These are phyloP conservation scores for Penicillium antarcticum DNA, from an alignment of 495 filamentous ascomycete species.

Conservation along the genomic window DNA sequence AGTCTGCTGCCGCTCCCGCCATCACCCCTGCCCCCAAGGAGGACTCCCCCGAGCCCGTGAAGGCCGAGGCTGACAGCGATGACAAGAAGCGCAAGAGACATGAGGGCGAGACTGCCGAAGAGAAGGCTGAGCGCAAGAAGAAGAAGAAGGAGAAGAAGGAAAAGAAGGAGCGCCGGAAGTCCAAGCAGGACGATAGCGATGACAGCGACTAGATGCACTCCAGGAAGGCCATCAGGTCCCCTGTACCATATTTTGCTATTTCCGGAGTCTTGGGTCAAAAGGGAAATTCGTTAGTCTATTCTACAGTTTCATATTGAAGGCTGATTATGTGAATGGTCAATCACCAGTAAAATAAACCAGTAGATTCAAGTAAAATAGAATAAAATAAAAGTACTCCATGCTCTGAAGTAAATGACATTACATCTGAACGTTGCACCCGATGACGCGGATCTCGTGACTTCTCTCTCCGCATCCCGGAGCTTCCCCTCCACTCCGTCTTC, in stretches of 20 bases:
- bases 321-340: not conserved
- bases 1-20: constrained; percentile 38
- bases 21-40: constrained; percentile 36
- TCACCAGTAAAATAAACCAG: no score
- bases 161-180: constrained; percentile 67
- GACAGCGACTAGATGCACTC: constrained; percentile 50
- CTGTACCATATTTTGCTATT: constrained; percentile 43
- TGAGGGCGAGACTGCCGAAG: constrained; percentile 74
- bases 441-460: constrained; percentile 12
- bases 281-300: constrained; percentile 31
- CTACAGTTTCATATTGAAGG: constrained; percentile 11
- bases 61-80: constrained; percentile 39
- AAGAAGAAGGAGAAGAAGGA: constrained; percentile 73
- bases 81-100: constrained; percentile 81
- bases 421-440: no score
- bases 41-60: constrained; percentile 22
- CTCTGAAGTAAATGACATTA: no score
- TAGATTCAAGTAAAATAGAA: no score
- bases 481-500: constrained; percentile 15
- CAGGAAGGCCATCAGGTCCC: constrained; percentile 33
- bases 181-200: constrained; percentile 55
- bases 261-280: constrained; percentile 47
- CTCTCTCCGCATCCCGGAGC: constrained; percentile 21
- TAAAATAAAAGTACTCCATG: no score
- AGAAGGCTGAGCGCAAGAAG: constrained; percentile 70